phyloP scores from a whole-genome alignment of 2,329 filamentous ascomycete genomes.

The Paecilomyces variotii region DNA sequence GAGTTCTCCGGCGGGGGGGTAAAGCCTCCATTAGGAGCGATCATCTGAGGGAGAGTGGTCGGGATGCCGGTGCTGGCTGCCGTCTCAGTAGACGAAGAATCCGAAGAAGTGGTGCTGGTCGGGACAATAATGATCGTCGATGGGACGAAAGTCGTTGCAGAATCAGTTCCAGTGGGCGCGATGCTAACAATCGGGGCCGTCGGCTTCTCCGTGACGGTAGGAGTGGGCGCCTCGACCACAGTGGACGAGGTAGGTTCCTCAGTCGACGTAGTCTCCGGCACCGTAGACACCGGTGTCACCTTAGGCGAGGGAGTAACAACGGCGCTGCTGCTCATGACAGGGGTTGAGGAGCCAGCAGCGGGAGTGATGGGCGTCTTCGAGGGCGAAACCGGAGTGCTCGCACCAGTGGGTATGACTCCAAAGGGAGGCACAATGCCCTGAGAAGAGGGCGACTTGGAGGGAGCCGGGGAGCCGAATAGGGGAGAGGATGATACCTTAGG shows the following conservation, averaged over 20 bases:
- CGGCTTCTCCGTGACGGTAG: not conserved
- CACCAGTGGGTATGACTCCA: not conserved
- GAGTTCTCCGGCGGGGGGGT: conserved; percentile 54
- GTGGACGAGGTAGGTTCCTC: not conserved
- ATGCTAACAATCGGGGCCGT: not conserved
- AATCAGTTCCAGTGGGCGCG: conserved; percentile 2
- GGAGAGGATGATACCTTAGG: not conserved
- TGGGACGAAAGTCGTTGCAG: conserved; percentile 9
- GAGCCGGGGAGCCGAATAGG: not conserved
- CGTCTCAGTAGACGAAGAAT: conserved; percentile 19
- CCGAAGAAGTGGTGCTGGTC: conserved; percentile 10
- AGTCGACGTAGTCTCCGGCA: conserved; percentile 10
- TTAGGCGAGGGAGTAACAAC: not conserved
- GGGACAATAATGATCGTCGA: conserved; percentile 13
- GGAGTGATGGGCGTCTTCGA: not conserved
- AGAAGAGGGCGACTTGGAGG: not conserved
- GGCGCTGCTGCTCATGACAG: not conserved
- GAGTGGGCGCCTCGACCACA: not conserved
- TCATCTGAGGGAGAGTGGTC: conserved; percentile 62
- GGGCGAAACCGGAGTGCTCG: not conserved
- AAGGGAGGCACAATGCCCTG: not conserved
- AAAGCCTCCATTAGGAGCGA: conserved; percentile 59
- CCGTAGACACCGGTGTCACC: conserved; percentile 4
- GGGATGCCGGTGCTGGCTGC: conserved; percentile 48
- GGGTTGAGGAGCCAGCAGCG: not conserved